A percentile compares a stretch with the other conserved stretches of the same genome.
phyloP scores from a whole-genome alignment of 129 eudicot genomes.

The Centrapalus pauciflorus region DNA sequence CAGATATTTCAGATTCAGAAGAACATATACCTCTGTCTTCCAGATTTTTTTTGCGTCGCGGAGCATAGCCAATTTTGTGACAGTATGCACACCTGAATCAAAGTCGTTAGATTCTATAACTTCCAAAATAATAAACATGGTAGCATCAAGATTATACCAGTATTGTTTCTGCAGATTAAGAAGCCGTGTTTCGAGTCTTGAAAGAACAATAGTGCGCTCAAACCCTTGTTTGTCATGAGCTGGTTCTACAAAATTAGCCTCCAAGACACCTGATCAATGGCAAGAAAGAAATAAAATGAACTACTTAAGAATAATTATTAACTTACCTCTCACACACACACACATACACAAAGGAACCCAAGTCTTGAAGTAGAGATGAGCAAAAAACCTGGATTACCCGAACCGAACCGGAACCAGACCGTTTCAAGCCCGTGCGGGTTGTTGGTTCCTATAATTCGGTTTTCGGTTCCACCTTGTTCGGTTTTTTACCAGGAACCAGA shows the following conservation, averaged over 20 bases:
- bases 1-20: background rate
- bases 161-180: conserved; percentile 73
- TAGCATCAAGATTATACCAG: conserved; percentile 45
- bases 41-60: conserved; percentile 38
- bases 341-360: background rate
- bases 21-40: conserved; percentile 41
- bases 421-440: too few species aligned
- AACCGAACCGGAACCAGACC: too few species aligned
- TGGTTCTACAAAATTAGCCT: conserved; percentile 97
- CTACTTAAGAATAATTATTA: background rate
- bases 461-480: too few species aligned
- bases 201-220: conserved; percentile 93
- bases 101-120: background rate
- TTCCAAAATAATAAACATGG: background rate
- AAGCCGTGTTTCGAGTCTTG: conserved; percentile 67
- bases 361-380: too few species aligned
- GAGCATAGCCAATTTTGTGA: conserved; percentile 91
- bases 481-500: too few species aligned
- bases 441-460: too few species aligned
- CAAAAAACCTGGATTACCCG: too few species aligned
- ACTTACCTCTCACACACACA: background rate
- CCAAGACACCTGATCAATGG: conserved; percentile 66
- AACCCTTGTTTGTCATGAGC: conserved; percentile 99
- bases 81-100: conserved; percentile 60
- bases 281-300: background rate